phyloP scores from a whole-genome alignment of 805 yeast genomes.

The Hanseniaspora meyeri region DNA sequence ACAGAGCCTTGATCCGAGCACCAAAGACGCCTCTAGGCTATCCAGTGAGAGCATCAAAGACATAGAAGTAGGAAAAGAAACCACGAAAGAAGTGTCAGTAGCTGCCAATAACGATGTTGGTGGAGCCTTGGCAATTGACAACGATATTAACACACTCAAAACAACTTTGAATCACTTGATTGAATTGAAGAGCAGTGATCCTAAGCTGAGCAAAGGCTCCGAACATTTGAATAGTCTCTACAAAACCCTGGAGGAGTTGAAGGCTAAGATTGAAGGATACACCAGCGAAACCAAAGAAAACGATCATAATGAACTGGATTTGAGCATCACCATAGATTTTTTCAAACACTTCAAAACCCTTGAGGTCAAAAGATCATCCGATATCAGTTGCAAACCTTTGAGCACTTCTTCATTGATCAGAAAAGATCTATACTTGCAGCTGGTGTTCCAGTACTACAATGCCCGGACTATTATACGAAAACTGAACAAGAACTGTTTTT shows the following conservation, averaged over 20 bases:
- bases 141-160: background rate
- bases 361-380: constrained; percentile 14
- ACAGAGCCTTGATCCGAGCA: background rate
- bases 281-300: background rate
- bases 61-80: background rate
- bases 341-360: constrained; percentile 1
- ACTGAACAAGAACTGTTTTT: constrained; percentile 3
- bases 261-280: background rate
- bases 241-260: background rate
- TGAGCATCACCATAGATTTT: background rate
- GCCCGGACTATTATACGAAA: constrained; percentile 12
- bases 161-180: background rate
- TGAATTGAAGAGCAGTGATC: background rate
- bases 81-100: background rate
- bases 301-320: background rate
- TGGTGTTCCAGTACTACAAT: constrained; percentile 12
- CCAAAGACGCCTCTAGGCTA: background rate
- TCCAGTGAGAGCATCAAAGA: too few relatives aligned
- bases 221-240: background rate
- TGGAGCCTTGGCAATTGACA: background rate
- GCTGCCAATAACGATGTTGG: background rate
- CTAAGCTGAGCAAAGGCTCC: background rate
- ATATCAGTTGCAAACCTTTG: constrained; percentile 7
- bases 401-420: constrained; percentile 3
- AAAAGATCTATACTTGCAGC: constrained; percentile 5